Evolutionary conservation across 75 land plant genomes (phyloP), one percentile per base, ranked within the genome.

Genomic region (Ceratopteris richardii): DNA sequence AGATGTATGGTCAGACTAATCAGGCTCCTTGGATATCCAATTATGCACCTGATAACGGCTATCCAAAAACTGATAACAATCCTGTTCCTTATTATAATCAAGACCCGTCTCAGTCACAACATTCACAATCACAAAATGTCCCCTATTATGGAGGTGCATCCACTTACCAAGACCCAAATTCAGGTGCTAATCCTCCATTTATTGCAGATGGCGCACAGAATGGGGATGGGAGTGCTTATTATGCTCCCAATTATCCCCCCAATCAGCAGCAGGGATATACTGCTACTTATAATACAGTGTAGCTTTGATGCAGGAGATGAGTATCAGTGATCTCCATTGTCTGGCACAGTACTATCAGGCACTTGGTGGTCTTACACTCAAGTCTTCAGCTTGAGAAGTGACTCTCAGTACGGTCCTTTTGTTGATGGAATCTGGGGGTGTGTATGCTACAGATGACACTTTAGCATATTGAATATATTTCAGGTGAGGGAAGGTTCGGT

Each of bases 171-270:
- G 50, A 21, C 17, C 22, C 22, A 46, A 46, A 14, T 46, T 17
- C 5, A 33, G 37, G 37, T 33, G 50, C 14, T 17, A 46, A n/a
- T 46, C 50, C 22, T 21, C 50, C 22, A 46, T 46, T 2, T 17
- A 2, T 17, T 21, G 12, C 2, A 46, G 22, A 46, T 46, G 50
- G 4, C 4, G 50, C 4, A 2, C 18, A 46, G 17, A 46, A 21
- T 46, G 50, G 50, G 50, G 50, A 46, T 46, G 50, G 18, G 50
- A 21, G 50, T 46, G 50, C 50, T 21, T 46, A 46, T 46, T 46
- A 46, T 17, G 17, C 13, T 46, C 4, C 50, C 22, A 46, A n/a
- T 14, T n/a, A 21, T 46, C 2, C 18, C 42, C 9, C 42, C 18
- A 21, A 5, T 46, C 50, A 46, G 14, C 50, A 46, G 22, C 18